Percentiles rank a stretch among this genome's conserved stretches.
Evolutionary conservation across 768 basidiomycete species (phyloP).

Genomic region (Hypholoma fasciculare): DNA sequence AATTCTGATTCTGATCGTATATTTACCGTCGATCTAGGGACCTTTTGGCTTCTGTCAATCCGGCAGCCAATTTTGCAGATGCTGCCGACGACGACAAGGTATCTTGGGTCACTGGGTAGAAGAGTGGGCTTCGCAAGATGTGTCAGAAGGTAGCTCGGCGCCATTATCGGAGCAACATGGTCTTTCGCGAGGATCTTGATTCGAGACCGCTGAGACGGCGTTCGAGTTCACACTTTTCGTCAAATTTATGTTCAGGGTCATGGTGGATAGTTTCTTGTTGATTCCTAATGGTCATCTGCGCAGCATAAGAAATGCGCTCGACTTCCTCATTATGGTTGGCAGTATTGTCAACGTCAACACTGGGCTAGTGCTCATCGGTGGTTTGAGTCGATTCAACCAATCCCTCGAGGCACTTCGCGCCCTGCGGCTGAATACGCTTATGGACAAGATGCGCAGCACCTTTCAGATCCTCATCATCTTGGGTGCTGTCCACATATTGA

Average conservation of each 20-base stretch:
- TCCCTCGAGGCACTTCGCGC: conserved; percentile 88
- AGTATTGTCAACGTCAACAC: conserved; percentile 75
- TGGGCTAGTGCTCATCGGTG: conserved; percentile 72
- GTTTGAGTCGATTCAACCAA: conserved; percentile 78
- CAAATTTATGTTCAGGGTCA: conserved; percentile 87
- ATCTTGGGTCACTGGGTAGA: conserved; percentile 87
- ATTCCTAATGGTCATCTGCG: conserved; percentile 90
- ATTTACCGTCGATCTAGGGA: conserved; percentile 46
- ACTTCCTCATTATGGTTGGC: conserved; percentile 81
- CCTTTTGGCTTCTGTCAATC: conserved; percentile 62
- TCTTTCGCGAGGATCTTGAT: conserved; percentile 72
- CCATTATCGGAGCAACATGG: conserved; percentile 71
- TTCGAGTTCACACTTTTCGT: conserved; percentile 72
- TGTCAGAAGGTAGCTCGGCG: conserved; percentile 85
- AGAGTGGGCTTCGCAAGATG: conserved; percentile 64
- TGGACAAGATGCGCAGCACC: conserved; percentile 82
- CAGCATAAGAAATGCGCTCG: conserved; percentile 90
- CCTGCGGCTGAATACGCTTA: conserved; percentile 85
- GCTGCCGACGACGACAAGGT: conserved; percentile 70
- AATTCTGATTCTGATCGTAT: neutral
- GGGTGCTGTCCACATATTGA: conserved; percentile 85
- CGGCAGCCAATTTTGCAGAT: conserved; percentile 47
- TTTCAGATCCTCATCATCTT: conserved; percentile 88
- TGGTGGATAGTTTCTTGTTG: conserved; percentile 91
- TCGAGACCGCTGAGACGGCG: conserved; percentile 74